These are phyloP conservation scores for Anthracocystis walkeri DNA, from an alignment of 1,284 basidiomycete species.

Conservation along the genomic window DNA sequence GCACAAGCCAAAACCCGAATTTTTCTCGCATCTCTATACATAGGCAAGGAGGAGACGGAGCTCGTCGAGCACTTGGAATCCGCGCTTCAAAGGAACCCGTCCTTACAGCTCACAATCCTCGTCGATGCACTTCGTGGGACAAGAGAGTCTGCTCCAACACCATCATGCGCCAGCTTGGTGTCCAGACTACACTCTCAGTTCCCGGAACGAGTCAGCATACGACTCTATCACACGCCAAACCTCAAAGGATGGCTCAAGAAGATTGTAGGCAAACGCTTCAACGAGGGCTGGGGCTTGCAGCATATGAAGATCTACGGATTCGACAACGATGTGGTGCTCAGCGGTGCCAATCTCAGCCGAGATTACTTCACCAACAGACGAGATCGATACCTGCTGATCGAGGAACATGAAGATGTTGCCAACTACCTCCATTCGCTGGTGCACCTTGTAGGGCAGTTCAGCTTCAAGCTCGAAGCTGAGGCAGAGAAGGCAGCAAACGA, in stretches of 20 bases:
- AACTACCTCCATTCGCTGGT: conserved; percentile 87
- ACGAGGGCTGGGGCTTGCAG: conserved; percentile 98
- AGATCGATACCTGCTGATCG: conserved; percentile 89
- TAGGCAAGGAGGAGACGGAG: conserved; percentile 62
- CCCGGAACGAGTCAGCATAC: conserved; percentile 80
- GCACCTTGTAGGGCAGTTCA: conserved; percentile 78
- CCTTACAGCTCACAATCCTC: conserved; percentile 79
- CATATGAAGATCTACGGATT: conserved; percentile 96
- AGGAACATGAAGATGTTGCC: conserved; percentile 76
- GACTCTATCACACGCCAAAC: conserved; percentile 83
- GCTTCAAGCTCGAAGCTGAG: conserved; percentile 72
- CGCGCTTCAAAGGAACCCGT: conserved; percentile 72
- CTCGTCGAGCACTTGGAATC: conserved; percentile 44
- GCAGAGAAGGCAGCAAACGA: background rate
- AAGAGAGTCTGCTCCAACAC: conserved; percentile 76
- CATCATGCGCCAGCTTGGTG: conserved; percentile 71
- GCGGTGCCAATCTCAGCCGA: conserved; percentile 92
- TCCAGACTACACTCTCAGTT: conserved; percentile 71
- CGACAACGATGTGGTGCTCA: conserved; percentile 91
- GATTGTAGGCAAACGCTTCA: conserved; percentile 88
- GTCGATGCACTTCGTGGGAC: conserved; percentile 93
- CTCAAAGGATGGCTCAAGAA: conserved; percentile 79
- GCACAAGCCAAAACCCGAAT: conserved; percentile 49
- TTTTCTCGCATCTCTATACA: conserved; percentile 61
- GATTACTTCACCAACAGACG: conserved; percentile 96